Conservation (phyloP, 2,329 filamentous ascomycete species). For the Hypocreales sp. region DNA sequence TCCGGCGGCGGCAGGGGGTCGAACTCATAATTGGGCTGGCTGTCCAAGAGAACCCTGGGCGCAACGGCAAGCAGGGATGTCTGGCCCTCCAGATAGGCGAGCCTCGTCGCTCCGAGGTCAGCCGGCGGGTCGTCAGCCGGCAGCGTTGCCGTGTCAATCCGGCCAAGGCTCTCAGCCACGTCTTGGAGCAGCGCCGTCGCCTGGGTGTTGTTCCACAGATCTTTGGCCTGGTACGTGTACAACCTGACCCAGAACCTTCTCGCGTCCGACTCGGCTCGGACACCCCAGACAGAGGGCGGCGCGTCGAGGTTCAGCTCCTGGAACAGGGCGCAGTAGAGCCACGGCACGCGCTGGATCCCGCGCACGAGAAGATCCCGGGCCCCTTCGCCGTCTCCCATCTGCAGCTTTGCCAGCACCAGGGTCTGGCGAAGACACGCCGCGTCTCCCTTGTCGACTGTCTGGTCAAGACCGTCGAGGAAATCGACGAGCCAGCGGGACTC, state of each 20-base stretch:
- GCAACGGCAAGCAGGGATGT: constrained; percentile 55
- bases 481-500: constrained; percentile 64
- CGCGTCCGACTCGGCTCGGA: constrained; percentile 47
- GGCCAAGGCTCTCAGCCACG: constrained; percentile 41
- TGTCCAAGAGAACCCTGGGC: constrained; percentile 47
- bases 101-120: constrained; percentile 46
- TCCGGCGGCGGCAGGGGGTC: constrained; percentile 65
- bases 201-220: constrained; percentile 73
- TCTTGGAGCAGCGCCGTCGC: constrained; percentile 53
- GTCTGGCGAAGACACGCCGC: constrained; percentile 62
- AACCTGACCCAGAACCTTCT: constrained; percentile 53
- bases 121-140: constrained; percentile 22
- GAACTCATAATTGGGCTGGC: constrained; percentile 56
- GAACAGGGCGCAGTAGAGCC: constrained; percentile 70
- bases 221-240: constrained; percentile 62
- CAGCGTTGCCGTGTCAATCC: constrained; percentile 22
- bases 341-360: constrained; percentile 63
- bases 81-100: constrained; percentile 64
- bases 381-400: constrained; percentile 48
- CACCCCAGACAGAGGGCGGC: constrained; percentile 72
- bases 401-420: constrained; percentile 58
- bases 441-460: constrained; percentile 21
- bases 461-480: constrained; percentile 35
- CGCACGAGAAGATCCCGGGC: constrained; percentile 48
- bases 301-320: constrained; percentile 65